A percentile compares a stretch with the other conserved stretches of the same genome.
phyloP scores from a whole-genome alignment of 257 asterid genomes.

The Solanum pimpinellifolium region DNA sequence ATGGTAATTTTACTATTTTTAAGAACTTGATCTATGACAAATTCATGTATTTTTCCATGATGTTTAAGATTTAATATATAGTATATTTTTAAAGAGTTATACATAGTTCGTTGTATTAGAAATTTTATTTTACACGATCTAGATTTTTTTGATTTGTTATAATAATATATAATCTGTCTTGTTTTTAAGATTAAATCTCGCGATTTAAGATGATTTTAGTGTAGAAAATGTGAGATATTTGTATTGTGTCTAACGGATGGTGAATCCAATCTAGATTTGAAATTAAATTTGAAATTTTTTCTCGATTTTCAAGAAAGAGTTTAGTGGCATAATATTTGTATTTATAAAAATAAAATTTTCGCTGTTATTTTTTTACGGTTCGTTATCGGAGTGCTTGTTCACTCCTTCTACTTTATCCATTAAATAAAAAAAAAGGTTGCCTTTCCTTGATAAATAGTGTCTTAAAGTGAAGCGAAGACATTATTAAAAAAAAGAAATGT shows the following conservation, averaged over 20 bases:
- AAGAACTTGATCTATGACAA: not conserved
- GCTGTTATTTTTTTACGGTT: no score
- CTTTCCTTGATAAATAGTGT: no score
- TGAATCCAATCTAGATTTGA: not conserved
- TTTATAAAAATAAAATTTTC: no score
- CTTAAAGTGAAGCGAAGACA: no score
- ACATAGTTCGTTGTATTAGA: not conserved
- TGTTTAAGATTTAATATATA: not conserved
- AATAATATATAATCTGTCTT: not conserved
- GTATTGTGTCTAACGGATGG: not conserved
- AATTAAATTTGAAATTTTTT: not conserved
- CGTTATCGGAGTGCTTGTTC: no score
- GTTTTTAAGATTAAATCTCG: not conserved
- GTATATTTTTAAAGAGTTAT: no score
- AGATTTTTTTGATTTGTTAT: no score
- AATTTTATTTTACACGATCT: no score
- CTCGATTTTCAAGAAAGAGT: not conserved
- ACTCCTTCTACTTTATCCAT: no score
- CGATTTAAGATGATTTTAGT: not conserved
- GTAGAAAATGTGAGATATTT: not conserved
- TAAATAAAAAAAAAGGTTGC: no score
- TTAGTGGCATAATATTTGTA: no score
- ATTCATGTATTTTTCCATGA: fast-evolving
- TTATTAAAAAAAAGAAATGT: no score
- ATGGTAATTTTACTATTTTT: not conserved